A percentile compares a stretch with the other conserved stretches of the same genome.
These are phyloP conservation scores for Globisporangium nodosum DNA, from an alignment of 352 stramenopile genomes.

Conservation along the genomic window DNA sequence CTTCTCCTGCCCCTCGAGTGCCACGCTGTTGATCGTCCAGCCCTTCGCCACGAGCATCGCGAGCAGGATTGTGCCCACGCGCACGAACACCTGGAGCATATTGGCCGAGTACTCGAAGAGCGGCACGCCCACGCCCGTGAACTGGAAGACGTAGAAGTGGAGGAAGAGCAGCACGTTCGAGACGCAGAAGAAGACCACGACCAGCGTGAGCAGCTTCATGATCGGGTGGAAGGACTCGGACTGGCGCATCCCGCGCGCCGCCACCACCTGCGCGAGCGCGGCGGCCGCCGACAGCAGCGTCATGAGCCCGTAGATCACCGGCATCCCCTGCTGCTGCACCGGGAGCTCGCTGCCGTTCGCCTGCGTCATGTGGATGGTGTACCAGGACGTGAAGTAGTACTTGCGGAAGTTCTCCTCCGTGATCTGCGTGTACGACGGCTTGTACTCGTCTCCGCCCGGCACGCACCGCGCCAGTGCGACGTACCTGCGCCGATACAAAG, in stretches of 20 bases:
- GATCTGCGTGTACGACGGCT: constrained; percentile 60
- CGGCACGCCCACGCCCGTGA: constrained; percentile 61
- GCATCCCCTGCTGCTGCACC: constrained; percentile 58
- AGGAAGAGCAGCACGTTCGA: constrained; percentile 50
- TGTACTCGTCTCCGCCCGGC: constrained; percentile 49
- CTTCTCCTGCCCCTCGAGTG: constrained; percentile 55
- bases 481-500: constrained; percentile 20
- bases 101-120: constrained; percentile 68
- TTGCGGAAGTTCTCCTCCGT: constrained; percentile 61
- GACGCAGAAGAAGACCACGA: constrained; percentile 60
- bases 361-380: constrained; percentile 75
- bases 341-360: constrained; percentile 54
- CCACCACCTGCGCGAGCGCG: constrained; percentile 33
- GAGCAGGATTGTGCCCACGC: constrained; percentile 61
- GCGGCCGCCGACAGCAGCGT: constrained; percentile 29
- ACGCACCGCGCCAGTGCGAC: constrained; percentile 68
- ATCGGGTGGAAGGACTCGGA: constrained; percentile 79
- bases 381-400: constrained; percentile 81
- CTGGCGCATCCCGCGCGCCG: constrained; percentile 34
- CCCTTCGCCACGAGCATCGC: constrained; percentile 74
- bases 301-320: constrained; percentile 47
- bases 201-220: constrained; percentile 58
- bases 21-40: constrained; percentile 73
- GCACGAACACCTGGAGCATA: constrained; percentile 64
- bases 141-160: constrained; percentile 57